These are phyloP conservation scores for Astragalus glycyphyllos DNA, from an alignment of 306 rosid genomes.

Conservation along the genomic window DNA sequence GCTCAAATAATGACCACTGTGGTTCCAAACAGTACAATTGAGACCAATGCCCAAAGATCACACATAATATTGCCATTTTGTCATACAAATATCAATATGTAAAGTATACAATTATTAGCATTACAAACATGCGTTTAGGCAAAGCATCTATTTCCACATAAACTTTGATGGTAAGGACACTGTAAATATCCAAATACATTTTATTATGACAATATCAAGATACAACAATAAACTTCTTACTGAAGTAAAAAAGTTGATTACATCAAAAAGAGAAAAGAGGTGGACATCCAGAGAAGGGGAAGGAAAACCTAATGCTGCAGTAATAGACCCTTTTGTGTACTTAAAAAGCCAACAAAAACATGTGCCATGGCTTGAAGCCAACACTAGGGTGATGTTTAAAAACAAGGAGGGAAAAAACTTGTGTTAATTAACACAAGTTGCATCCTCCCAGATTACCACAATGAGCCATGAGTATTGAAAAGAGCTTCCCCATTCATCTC, in stretches of 20 bases:
- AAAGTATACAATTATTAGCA: background rate
- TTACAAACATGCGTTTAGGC: background rate
- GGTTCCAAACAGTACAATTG: no score
- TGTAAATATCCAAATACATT: constrained; percentile 1
- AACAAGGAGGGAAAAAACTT: constrained; percentile 63
- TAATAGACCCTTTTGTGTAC: constrained; percentile 55
- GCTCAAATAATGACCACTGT: no score
- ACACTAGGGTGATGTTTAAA: constrained; percentile 54
- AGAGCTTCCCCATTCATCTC: constrained; percentile 54
- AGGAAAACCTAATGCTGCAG: constrained; percentile 52
- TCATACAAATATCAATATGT: background rate
- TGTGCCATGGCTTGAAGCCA: constrained; percentile 46
- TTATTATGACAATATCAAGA: constrained; percentile 33
- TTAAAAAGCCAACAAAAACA: constrained; percentile 52
- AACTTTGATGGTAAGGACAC: background rate
- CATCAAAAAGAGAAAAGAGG: background rate
- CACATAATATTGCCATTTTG: no score
- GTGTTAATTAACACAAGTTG: background rate
- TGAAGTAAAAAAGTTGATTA: constrained; percentile 50
- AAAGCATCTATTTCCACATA: background rate
- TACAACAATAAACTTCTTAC: constrained; percentile 50
- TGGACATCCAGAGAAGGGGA: constrained; percentile 48
- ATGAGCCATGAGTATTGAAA: constrained; percentile 47
- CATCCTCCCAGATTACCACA: constrained; percentile 38
- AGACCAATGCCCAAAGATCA: no score